These are phyloP conservation scores for Rubia balearica DNA, from an alignment of 305 asterid genomes.

Conservation along the genomic window DNA sequence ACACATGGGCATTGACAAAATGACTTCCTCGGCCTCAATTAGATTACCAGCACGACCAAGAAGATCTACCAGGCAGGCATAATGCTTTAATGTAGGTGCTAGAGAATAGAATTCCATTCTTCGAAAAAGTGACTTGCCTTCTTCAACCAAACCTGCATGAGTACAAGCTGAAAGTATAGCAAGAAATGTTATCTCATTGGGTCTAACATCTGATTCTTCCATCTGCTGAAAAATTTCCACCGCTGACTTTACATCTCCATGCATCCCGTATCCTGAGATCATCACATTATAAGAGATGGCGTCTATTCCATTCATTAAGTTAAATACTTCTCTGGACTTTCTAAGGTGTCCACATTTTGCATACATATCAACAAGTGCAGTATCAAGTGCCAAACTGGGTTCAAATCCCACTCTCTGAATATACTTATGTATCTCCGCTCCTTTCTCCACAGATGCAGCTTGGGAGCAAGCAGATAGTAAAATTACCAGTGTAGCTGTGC, in stretches of 20 bases:
- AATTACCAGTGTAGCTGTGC: conserved; percentile 43
- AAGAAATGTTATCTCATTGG: conserved; percentile 64
- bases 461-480: conserved; percentile 66
- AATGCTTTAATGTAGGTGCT: conserved; percentile 60
- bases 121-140: conserved; percentile 42
- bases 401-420: conserved; percentile 31
- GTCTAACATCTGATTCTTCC: conserved; percentile 40
- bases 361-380: conserved; percentile 70
- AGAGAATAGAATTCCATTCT: conserved; percentile 47
- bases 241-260: conserved; percentile 57
- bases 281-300: conserved; percentile 66
- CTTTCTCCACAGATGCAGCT: conserved; percentile 46
- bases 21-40: conserved; percentile 56
- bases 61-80: conserved; percentile 74
- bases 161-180: conserved; percentile 66
- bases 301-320: conserved; percentile 43
- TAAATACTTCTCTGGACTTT: conserved; percentile 50
- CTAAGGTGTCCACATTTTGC: conserved; percentile 65
- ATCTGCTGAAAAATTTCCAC: conserved; percentile 43
- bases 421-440: conserved; percentile 42
- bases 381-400: conserved; percentile 40
- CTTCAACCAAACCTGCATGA: conserved; percentile 64
- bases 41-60: conserved; percentile 54
- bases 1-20: conserved; percentile 55
- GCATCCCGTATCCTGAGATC: conserved; percentile 68